Conservation (phyloP, 768 basidiomycete genomes). For the Pluteus cervinus region DNA sequence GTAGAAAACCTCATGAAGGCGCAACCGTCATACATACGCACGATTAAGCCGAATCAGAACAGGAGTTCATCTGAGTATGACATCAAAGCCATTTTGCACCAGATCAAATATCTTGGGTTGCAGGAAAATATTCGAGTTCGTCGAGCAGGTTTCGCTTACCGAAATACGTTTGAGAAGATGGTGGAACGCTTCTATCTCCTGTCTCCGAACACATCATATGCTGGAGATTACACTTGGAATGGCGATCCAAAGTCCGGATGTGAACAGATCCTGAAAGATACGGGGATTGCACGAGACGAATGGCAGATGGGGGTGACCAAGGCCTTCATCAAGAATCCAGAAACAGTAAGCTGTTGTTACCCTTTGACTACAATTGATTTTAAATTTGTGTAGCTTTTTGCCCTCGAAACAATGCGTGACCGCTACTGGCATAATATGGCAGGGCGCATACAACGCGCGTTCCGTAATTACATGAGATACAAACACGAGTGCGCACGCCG, state of each 20-base stretch:
- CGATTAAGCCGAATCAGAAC: constrained; percentile 99
- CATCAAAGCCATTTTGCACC: constrained; percentile 90
- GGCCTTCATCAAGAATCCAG: constrained; percentile 99
- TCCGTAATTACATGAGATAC: constrained; percentile 92
- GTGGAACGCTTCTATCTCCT: constrained; percentile 96
- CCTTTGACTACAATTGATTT: constrained; percentile 3
- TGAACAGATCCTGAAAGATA: constrained; percentile 87
- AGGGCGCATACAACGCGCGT: constrained; percentile 90
- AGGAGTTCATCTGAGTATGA: constrained; percentile 91
- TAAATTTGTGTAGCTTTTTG: constrained; percentile 69
- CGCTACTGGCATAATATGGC: constrained; percentile 99
- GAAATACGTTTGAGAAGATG: constrained; percentile 99
- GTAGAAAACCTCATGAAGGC: constrained; percentile 98
- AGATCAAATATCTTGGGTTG: constrained; percentile 97
- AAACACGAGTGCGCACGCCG: constrained; percentile 91
- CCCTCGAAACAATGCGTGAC: constrained; percentile 97
- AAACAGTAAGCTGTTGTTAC: constrained; percentile 59
- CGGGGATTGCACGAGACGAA: constrained; percentile 92
- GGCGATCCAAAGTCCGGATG: constrained; percentile 90
- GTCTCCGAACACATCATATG: constrained; percentile 93
- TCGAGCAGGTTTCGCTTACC: constrained; percentile 95
- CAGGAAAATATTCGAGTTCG: constrained; percentile 98
- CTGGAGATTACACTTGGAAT: constrained; percentile 97
- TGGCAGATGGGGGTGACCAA: constrained; percentile 99
- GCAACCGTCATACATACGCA: constrained; percentile 96